Conservation (phyloP, 2,329 filamentous ascomycete genomes). For the Hyphodiscus sp. region DNA sequence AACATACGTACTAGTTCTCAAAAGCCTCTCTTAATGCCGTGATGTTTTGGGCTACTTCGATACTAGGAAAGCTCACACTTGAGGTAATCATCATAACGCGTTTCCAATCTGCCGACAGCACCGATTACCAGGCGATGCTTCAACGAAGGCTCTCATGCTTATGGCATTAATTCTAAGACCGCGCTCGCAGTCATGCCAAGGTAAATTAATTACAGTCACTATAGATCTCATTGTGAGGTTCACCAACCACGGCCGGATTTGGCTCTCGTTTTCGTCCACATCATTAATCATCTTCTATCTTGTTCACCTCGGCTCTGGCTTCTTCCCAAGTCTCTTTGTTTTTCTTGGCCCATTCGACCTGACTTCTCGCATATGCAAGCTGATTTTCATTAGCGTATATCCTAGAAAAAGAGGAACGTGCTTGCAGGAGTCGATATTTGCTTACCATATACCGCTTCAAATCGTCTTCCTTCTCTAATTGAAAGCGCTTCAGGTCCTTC, state of each 20-base stretch:
- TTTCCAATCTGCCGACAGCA: too few species aligned
- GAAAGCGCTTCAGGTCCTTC: slow-evolving; percentile 86
- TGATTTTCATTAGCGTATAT: slow-evolving; percentile 29
- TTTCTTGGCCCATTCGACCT: slow-evolving; percentile 69
- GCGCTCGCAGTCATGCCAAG: slow-evolving; percentile 10
- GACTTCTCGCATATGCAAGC: slow-evolving; percentile 66
- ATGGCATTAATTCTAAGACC: slow-evolving; percentile 1
- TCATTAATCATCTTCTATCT: slow-evolving; percentile 47
- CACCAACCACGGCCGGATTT: slow-evolving; percentile 10
- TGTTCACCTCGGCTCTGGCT: slow-evolving; percentile 61
- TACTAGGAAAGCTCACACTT: too few species aligned
- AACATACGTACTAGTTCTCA: too few species aligned
- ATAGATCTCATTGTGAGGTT: slow-evolving; percentile 7
- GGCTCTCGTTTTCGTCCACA: not conserved
- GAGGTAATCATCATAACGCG: too few species aligned
- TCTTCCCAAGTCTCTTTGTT: slow-evolving; percentile 70
- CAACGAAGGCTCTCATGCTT: too few species aligned
- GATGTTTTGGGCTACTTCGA: too few species aligned
- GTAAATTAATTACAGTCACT: slow-evolving; percentile 12
- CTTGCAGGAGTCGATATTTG: slow-evolving; percentile 15
- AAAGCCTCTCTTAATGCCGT: too few species aligned
- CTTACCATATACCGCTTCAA: slow-evolving; percentile 91
- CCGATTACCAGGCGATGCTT: too few species aligned
- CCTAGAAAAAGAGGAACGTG: not conserved
- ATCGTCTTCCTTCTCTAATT: slow-evolving; percentile 92